Evolutionary conservation across 345 rosid species (phyloP).

Genomic region (Triadica sebifera): DNA sequence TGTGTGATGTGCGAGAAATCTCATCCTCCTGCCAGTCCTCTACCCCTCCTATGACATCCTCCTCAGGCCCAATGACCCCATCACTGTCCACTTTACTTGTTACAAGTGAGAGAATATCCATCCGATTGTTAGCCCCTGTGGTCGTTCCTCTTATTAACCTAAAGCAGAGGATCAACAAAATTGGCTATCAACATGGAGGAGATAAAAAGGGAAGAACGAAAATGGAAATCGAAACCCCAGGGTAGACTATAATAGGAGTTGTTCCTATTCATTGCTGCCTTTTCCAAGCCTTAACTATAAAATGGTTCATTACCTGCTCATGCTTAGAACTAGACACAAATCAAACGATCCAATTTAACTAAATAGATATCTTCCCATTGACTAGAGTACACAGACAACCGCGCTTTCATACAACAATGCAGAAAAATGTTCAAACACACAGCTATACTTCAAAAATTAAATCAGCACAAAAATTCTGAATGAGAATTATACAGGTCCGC

Average conservation of each 20-base stretch:
- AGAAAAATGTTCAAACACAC: too few species aligned
- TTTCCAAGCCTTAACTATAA: not conserved
- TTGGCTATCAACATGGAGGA: not conserved
- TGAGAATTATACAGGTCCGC: not conserved
- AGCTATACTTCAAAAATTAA: not conserved
- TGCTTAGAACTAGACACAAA: not conserved
- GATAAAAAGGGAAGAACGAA: not conserved
- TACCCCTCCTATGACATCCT: slow-evolving; percentile 65
- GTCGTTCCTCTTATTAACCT: slow-evolving; percentile 83
- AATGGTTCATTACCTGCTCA: not conserved
- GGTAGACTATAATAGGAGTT: not conserved
- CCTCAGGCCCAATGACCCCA: slow-evolving; percentile 55
- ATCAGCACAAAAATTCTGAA: not conserved
- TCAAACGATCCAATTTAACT: not conserved
- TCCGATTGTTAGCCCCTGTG: slow-evolving; percentile 80
- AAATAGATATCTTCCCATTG: not conserved
- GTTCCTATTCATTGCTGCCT: too few species aligned
- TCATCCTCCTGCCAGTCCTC: slow-evolving; percentile 86
- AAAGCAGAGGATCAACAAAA: not conserved
- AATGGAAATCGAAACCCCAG: too few species aligned
- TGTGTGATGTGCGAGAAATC: slow-evolving; percentile 67
- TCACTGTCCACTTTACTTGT: slow-evolving; percentile 68
- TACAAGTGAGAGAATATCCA: slow-evolving; percentile 87
- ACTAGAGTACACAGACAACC: not conserved
- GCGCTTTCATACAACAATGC: not conserved